These are phyloP conservation scores for Vachellia pachyceras DNA, from an alignment of 306 rosid genomes.

Conservation along the genomic window DNA sequence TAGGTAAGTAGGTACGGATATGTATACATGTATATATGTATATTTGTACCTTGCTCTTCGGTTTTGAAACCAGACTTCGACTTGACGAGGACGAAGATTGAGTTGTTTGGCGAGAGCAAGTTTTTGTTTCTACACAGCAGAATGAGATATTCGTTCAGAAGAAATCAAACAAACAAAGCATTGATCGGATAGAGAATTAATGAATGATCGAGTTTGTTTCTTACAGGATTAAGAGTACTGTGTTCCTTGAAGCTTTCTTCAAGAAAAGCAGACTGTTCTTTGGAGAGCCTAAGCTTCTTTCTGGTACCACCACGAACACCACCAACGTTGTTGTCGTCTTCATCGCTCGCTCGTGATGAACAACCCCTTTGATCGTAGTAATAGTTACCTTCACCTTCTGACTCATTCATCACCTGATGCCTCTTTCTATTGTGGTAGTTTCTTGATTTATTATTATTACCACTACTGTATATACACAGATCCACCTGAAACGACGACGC, in stretches of 20 bases:
- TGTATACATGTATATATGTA: not conserved
- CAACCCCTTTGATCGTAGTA: constrained; percentile 59
- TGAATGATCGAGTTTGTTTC: not conserved
- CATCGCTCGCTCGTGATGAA: constrained; percentile 78
- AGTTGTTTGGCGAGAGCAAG: constrained; percentile 85
- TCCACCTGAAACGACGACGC: constrained; percentile 85
- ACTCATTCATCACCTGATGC: constrained; percentile 28
- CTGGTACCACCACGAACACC: constrained; percentile 50
- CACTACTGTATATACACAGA: constrained; percentile 53
- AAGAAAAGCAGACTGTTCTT: constrained; percentile 94
- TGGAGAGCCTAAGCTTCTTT: constrained; percentile 90
- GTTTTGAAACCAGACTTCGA: constrained; percentile 98
- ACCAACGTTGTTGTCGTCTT: constrained; percentile 83
- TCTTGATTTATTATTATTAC: constrained; percentile 25
- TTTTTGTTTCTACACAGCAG: constrained; percentile 81
- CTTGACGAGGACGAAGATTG: constrained; percentile 92
- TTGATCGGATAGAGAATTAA: too few relatives aligned
- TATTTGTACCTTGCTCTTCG: constrained; percentile 83
- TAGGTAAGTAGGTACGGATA: not conserved
- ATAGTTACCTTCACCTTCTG: constrained; percentile 59
- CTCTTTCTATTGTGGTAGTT: constrained; percentile 27
- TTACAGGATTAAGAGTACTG: constrained; percentile 88
- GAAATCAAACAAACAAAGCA: not conserved
- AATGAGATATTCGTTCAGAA: not conserved
- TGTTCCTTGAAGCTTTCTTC: constrained; percentile 96